Evolutionary conservation across 495 filamentous ascomycete genomes (phyloP).

Genomic region (Talaromyces nanjingensis): DNA sequence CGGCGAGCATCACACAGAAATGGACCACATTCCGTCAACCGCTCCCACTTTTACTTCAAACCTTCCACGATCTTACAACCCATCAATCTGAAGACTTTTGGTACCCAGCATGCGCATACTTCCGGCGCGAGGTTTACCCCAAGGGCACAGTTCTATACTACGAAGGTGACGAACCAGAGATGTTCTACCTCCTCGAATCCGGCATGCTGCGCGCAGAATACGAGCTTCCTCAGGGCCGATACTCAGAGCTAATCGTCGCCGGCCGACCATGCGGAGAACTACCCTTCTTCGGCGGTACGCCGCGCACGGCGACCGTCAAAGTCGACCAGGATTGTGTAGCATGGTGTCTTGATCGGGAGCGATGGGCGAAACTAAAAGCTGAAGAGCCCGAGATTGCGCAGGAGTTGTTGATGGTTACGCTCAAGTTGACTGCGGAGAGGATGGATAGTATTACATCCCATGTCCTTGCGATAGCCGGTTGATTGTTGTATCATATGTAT

Average conservation of each 20-base stretch:
- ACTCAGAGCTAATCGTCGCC: constrained; percentile 86
- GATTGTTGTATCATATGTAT: constrained; percentile 6
- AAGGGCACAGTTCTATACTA: constrained; percentile 69
- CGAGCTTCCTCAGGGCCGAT: constrained; percentile 77
- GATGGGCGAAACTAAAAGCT: constrained; percentile 65
- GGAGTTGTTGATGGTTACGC: constrained; percentile 73
- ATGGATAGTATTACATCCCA: constrained; percentile 80
- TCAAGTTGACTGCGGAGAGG: constrained; percentile 84
- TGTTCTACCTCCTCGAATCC: constrained; percentile 86
- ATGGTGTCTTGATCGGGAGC: constrained; percentile 66
- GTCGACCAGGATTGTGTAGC: constrained; percentile 74
- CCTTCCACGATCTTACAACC: constrained; percentile 73
- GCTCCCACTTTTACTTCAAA: constrained; percentile 82
- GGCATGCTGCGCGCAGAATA: constrained; percentile 89
- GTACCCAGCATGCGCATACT: constrained; percentile 70
- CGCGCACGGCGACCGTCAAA: constrained; percentile 76
- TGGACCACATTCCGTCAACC: constrained; percentile 87
- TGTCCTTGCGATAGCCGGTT: constrained; percentile 32
- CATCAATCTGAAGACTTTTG: constrained; percentile 89
- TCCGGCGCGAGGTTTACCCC: constrained; percentile 55
- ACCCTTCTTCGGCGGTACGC: constrained; percentile 89
- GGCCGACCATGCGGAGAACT: constrained; percentile 94
- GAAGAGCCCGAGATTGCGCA: constrained; percentile 66
- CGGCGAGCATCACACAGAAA: constrained; percentile 36
- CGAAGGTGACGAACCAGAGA: constrained; percentile 60